Base-by-base conservation (phyloP, 1,284 basidiomycete species). In the Tetrapyrgos nigripes region DNA sequence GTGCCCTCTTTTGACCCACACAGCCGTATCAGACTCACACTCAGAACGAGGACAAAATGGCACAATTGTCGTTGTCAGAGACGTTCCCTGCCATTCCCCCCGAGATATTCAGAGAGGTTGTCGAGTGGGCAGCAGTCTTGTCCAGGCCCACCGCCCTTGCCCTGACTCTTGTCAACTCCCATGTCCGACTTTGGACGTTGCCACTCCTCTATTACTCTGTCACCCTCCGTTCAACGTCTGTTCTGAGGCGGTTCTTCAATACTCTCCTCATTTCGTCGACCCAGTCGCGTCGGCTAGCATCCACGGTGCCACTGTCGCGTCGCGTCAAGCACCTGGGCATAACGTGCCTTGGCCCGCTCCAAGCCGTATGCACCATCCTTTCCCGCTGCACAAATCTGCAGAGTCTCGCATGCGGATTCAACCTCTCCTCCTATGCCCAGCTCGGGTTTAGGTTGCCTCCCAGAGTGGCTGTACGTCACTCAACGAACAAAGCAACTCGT, bases 361-460 rank as follows among this genome's bases (percentile, higher is more conserved):
- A 70, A 49, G 65, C 64, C 56, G 75, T 77, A 59, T 66, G 73
- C 55, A 58, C 62, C 19, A 70, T 78, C 31, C 67, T 79, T 28
- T 58, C 63, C 45, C 66, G 62, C 9, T 76, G 77, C 54, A 63
- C 64, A 1, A 70, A 73, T 52, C 67, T 76, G 9, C 63, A 65
- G 37, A 75, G 71, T 62, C 67, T 78, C n/a, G 74, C 76, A 1
- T 78, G 76, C 62, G 74, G 75, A 24, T 76, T 78, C 66, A 70
- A 74, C 21, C 64, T 75, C 1, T 67, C 72, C 2, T 63, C 68
- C 2, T 74, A 74, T 62, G 27, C 59, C 26, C 60, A 64, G 31
- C 53, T 51, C 14, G 55, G 35, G 4, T 33, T 55, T 11, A 52
- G 50, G 48, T 46, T 56, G 47, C 37, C 55, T n/a, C n/a, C 56